Base-by-base conservation (phyloP, 2,329 filamentous ascomycete genomes). In the Xylaria sp. region DNA sequence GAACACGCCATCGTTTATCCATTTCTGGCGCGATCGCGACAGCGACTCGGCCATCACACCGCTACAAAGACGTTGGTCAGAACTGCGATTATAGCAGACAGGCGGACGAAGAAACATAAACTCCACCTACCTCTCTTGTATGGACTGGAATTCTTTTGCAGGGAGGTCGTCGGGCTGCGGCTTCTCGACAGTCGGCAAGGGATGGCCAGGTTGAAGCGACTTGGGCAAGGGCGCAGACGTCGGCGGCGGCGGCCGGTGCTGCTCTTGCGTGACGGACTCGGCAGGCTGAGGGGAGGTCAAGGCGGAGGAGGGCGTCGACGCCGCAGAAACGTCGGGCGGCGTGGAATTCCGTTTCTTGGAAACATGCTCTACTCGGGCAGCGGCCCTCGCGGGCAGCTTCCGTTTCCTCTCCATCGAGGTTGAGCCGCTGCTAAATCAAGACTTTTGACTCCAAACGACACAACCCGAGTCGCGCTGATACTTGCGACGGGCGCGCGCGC, bases 1-100 rank as follows among this genome's bases (percentile, higher is more conserved):
- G 74, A 94, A 93, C 57, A 94, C 85, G 36, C 91, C 90, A 73
- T 91, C 89, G 76, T 84, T 86, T 28, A 91, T 86, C 91, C 91
- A 94, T 85, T 87, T 89, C 66, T 90, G 85, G 68, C 92, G 90
- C 75, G 93, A 96, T 76, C 92, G 87, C 59, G 87, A 82, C 31
- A 96, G 85, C 1, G 92, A 93, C 73, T 94, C 91, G 75, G 88
- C 85, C 67, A 95, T 83, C 23, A 95, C 91, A 73, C 91, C 92
- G 80, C 93, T 94, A 28, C 60, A 68, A 49, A 52, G 43, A 65
- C 12, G 31, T 60, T 13, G 15, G 58, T 72, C 61, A 69, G 63
- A 63, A 78, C 66, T 68, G n/a, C 15, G 39, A 13, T 28, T 28
- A n/a, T 15, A 15, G 18, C 41, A 48, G 61, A 31, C 25, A 39